Evolutionary conservation across 768 basidiomycete species (phyloP).

Genomic region (Xerocomellus chrysenteron): DNA sequence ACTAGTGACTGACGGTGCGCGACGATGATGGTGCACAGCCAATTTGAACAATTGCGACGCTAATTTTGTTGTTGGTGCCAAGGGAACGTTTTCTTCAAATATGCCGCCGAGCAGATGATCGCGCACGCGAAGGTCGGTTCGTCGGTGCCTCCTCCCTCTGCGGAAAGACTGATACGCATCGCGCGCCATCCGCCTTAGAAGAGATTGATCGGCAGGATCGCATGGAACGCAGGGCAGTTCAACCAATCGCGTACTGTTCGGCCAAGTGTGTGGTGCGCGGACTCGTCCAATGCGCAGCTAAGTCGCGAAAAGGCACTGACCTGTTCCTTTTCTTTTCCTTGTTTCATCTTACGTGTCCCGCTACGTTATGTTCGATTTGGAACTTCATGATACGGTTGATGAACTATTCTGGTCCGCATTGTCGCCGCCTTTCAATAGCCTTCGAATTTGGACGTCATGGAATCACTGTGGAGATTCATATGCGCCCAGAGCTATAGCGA

Average conservation of each 20-base stretch:
- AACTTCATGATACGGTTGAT: not conserved
- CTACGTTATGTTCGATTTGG: slow-evolving; percentile 1
- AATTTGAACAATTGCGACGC: slow-evolving; percentile 24
- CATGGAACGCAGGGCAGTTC: not conserved
- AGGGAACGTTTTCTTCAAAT: slow-evolving; percentile 24
- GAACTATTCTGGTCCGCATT: slow-evolving; percentile 9
- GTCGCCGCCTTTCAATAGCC: slow-evolving; percentile 11
- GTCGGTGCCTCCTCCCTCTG: slow-evolving; percentile 7
- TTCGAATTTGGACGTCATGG: slow-evolving; percentile 26
- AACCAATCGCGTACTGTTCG: slow-evolving; percentile 13
- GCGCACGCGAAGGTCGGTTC: slow-evolving; percentile 10
- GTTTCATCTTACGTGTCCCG: not conserved
- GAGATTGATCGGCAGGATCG: not conserved
- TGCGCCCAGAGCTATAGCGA: slow-evolving; percentile 30
- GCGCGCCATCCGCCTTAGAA: not conserved
- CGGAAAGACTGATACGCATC: not conserved
- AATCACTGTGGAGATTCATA: slow-evolving; percentile 30
- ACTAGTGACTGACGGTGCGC: no score
- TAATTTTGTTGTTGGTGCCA: slow-evolving; percentile 21
- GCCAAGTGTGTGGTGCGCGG: slow-evolving; percentile 13
- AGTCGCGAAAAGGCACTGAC: not conserved
- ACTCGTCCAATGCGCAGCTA: slow-evolving; percentile 17
- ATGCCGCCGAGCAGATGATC: slow-evolving; percentile 23
- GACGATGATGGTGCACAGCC: slow-evolving; percentile 4
- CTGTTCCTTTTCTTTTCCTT: not conserved